phyloP scores from a whole-genome alignment of 176 grass and related monocot genomes.

The Aechmea fasciata region DNA sequence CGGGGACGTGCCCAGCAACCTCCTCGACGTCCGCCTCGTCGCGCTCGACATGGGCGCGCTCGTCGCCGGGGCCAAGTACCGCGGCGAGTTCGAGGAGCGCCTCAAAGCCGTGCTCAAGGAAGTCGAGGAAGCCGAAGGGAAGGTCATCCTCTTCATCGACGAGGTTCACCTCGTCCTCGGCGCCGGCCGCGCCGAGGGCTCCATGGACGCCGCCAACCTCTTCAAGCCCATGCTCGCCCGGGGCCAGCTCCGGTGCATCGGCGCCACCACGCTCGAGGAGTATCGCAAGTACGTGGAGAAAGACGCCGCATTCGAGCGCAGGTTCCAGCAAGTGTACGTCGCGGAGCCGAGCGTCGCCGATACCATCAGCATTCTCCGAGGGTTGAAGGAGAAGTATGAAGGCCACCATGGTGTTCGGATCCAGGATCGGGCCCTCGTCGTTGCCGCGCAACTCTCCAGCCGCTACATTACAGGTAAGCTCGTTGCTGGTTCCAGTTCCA shows the following conservation, averaged over 20 bases:
- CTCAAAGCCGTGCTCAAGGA: slow-evolving; percentile 77
- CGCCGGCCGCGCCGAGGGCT: slow-evolving; percentile 59
- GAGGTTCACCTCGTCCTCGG: slow-evolving; percentile 82
- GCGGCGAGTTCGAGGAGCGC: slow-evolving; percentile 77
- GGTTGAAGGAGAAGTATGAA: slow-evolving; percentile 79
- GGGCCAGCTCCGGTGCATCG: slow-evolving; percentile 73
- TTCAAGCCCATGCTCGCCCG: slow-evolving; percentile 86
- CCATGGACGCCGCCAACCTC: slow-evolving; percentile 79
- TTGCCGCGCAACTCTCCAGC: slow-evolving; percentile 60
- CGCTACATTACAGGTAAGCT: slow-evolving; percentile 68
- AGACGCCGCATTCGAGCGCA: slow-evolving; percentile 65
- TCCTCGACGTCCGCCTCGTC: slow-evolving; percentile 59
- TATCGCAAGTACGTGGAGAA: slow-evolving; percentile 85
- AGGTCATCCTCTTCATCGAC: slow-evolving; percentile 86
- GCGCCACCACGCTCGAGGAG: slow-evolving; percentile 73
- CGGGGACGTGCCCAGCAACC: slow-evolving; percentile 70
- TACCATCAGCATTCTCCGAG: slow-evolving; percentile 60
- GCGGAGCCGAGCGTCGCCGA: slow-evolving; percentile 64
- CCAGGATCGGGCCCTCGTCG: slow-evolving; percentile 55
- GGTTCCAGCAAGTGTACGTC: slow-evolving; percentile 78
- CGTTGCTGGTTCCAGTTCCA: background rate
- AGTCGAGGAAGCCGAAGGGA: slow-evolving; percentile 58
- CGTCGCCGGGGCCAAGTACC: slow-evolving; percentile 73
- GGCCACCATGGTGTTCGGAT: slow-evolving; percentile 72
- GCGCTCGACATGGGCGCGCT: slow-evolving; percentile 78